phyloP scores from a whole-genome alignment of 2,329 filamentous ascomycete genomes.

The Penicillium occitanis region DNA sequence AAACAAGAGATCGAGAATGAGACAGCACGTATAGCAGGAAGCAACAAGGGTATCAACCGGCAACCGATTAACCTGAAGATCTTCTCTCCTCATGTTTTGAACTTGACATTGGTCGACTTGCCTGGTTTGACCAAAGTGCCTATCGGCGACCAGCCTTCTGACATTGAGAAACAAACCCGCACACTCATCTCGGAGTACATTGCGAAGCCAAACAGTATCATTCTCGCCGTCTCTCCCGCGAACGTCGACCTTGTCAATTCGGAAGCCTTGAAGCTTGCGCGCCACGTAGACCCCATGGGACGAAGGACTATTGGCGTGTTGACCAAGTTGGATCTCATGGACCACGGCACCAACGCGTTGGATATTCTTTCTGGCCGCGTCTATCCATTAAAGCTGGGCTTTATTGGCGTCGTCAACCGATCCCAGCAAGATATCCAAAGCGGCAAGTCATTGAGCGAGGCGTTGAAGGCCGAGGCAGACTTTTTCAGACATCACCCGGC shows the following conservation, averaged over 20 bases:
- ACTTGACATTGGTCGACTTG: conserved; percentile 91
- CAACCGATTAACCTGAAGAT: conserved; percentile 98
- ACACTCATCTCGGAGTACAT: conserved; percentile 98
- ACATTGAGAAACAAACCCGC: conserved; percentile 98
- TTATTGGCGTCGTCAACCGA: conserved; percentile 96
- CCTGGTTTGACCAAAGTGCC: conserved; percentile 97
- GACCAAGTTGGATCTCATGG: conserved; percentile 97
- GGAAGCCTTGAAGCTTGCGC: conserved; percentile 91
- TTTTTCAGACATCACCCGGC: conserved; percentile 98
- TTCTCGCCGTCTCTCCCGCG: conserved; percentile 92
- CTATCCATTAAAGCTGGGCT: conserved; percentile 93
- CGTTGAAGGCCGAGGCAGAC: conserved; percentile 82
- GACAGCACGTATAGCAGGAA: conserved; percentile 89
- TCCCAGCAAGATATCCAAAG: conserved; percentile 98
- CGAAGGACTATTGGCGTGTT: conserved; percentile 94
- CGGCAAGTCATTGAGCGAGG: conserved; percentile 91
- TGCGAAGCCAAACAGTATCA: conserved; percentile 97
- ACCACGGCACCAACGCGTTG: conserved; percentile 95
- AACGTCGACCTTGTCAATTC: conserved; percentile 99
- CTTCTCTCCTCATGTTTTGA: conserved; percentile 94
- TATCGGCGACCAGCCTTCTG: conserved; percentile 93
- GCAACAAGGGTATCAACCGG: conserved; percentile 97
- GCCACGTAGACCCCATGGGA: conserved; percentile 93
- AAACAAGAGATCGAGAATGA: conserved; percentile 97
- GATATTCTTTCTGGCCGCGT: conserved; percentile 97